Evolutionary conservation across 2,329 filamentous ascomycete species (phyloP).

Genomic region (Myriangium duriaei): DNA sequence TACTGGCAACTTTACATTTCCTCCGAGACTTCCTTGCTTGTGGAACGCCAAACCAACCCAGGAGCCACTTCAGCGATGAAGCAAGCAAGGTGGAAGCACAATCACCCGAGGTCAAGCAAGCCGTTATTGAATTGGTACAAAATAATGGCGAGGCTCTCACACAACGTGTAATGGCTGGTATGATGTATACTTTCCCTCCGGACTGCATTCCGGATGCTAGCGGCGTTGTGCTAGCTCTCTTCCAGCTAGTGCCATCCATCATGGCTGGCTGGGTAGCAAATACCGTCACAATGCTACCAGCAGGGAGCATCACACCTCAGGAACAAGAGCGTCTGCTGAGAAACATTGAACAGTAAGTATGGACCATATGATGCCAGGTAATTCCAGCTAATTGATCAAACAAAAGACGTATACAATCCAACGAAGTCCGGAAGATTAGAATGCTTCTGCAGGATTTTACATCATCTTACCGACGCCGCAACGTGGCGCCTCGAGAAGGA

Average conservation of each 20-base stretch:
- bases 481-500: constrained; percentile 89
- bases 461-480: constrained; percentile 80
- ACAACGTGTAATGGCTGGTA: constrained; percentile 83
- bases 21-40: constrained; percentile 84
- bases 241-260: constrained; percentile 71
- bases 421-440: constrained; percentile 66
- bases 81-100: background rate
- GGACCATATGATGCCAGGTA: background rate
- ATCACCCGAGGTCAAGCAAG: constrained; percentile 51
- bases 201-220: constrained; percentile 94
- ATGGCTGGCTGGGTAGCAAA: constrained; percentile 71
- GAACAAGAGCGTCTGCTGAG: constrained; percentile 72
- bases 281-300: constrained; percentile 72
- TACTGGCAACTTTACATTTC: constrained; percentile 87
- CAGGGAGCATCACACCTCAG: constrained; percentile 63
- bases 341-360: constrained; percentile 55
- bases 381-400: background rate
- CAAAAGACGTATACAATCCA: constrained; percentile 42
- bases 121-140: constrained; percentile 59
- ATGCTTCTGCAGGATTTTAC: constrained; percentile 91
- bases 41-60: constrained; percentile 44
- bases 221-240: constrained; percentile 78
- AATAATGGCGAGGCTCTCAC: constrained; percentile 61
- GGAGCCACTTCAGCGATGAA: constrained; percentile 36
- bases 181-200: constrained; percentile 98